These are phyloP conservation scores for Cytospora schulzeri DNA, from an alignment of 2,329 filamentous ascomycete species.

Conservation along the genomic window DNA sequence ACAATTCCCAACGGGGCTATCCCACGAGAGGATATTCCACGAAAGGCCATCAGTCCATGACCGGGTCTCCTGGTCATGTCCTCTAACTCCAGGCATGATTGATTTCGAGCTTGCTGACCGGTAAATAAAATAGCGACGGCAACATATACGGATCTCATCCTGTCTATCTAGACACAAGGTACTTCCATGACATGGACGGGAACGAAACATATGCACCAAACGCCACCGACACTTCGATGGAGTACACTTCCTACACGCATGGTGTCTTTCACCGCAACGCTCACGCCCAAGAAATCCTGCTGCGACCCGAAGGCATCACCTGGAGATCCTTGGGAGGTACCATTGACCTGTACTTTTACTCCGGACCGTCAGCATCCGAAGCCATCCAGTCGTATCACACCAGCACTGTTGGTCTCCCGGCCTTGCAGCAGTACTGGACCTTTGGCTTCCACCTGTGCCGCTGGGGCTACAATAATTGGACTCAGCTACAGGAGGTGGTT, in stretches of 20 bases:
- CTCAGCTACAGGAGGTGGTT: slow-evolving; percentile 65
- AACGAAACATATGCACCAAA: slow-evolving; percentile 56
- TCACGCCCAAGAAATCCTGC: slow-evolving; percentile 73
- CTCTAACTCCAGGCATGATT: background rate
- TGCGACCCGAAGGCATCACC: slow-evolving; percentile 65
- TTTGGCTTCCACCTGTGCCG: slow-evolving; percentile 83
- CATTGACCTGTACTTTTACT: slow-evolving; percentile 79
- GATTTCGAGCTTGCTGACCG: background rate
- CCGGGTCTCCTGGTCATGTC: too few species aligned
- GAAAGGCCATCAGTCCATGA: too few species aligned
- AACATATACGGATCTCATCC: slow-evolving; percentile 80
- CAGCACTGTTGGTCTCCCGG: slow-evolving; percentile 68
- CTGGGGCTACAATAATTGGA: slow-evolving; percentile 80
- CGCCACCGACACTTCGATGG: slow-evolving; percentile 51
- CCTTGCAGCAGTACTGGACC: slow-evolving; percentile 80
- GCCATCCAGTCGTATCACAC: slow-evolving; percentile 72
- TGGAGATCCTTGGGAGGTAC: slow-evolving; percentile 76
- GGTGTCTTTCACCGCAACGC: slow-evolving; percentile 77
- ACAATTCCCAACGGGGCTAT: too few species aligned
- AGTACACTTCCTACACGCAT: slow-evolving; percentile 70
- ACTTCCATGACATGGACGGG: slow-evolving; percentile 61
- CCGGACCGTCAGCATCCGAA: slow-evolving; percentile 68
- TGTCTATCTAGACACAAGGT: slow-evolving; percentile 78
- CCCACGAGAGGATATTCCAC: too few species aligned
- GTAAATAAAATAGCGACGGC: slow-evolving; percentile 40